Evolutionary conservation across 169 alveolate genomes (phyloP), one percentile per base, ranked within the genome.

Genomic region (Babesia caballi): DNA sequence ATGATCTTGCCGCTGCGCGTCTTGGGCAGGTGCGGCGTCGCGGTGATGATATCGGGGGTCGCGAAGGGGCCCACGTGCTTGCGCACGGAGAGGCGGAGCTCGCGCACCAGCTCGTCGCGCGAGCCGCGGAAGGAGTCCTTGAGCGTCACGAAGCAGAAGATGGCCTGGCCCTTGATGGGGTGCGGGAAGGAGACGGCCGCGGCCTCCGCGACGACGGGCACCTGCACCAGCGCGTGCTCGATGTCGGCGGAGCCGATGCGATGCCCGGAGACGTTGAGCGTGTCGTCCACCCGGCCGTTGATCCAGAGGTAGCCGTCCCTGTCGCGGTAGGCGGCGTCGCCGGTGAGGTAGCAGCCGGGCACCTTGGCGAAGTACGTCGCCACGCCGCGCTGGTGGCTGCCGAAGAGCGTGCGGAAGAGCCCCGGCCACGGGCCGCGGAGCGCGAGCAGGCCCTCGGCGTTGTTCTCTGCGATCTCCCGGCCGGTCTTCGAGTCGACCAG

Each of bases 201-300:
- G 28, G 97, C 94, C 73, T 94, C 98, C 23, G 97, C 90, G 23
- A 93, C 94, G 35, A 61, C 66, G 36, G 71, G 52, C 57, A 94
- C 94, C 76, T 90, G 94, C 32, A 93, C 96, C 52, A 95, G 74
- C 30, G 96, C 96, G 52, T 91, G 95, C 77, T 96, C 98, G 41
- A 96, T 92, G 66, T 96, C 98, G 3, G 97, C 98, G 6, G 97
- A 91, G 46, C 97, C 94, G 35, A 95, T 87, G 28, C 98, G 85
- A 77, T 96, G 98, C 0, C 98, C 88, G 4, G 96, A 87, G 41
- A 96, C 97, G 70, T 96, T 96, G 67, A 96, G 88, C 0, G 97
- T 96, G 74, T 97, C 99, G 78, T 97, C 99, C 35, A 95, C 90
- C 35, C 99, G 85, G 35, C 98, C 98, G 36, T 97, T 91, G 33